phyloP scores from a whole-genome alignment of 2,329 filamentous ascomycete genomes.

The Scolecobasidium constrictum region DNA sequence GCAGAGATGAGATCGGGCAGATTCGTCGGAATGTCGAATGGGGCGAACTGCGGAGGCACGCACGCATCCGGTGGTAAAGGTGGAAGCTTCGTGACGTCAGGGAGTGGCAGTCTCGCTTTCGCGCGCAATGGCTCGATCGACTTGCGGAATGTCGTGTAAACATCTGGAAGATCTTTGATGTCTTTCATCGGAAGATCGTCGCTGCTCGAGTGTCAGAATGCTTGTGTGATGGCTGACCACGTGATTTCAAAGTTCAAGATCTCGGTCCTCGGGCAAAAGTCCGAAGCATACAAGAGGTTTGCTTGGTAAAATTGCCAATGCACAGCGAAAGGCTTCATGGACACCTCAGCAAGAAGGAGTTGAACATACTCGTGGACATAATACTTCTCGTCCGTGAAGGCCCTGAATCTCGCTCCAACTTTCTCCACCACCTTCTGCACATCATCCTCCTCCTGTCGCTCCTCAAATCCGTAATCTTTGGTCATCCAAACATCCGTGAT shows the following conservation, averaged over 20 bases:
- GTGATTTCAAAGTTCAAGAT: too few species aligned
- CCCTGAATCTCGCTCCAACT: conserved; percentile 46
- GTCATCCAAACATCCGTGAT: conserved; percentile 66
- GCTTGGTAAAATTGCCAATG: conserved; percentile 1
- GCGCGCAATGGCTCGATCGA: conserved; percentile 58
- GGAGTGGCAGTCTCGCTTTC: conserved; percentile 47
- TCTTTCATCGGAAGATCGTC: conserved; percentile 52
- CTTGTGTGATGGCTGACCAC: not conserved
- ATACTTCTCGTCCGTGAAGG: conserved; percentile 69
- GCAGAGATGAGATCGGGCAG: conserved; percentile 42
- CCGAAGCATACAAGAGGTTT: too few species aligned
- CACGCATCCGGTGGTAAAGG: conserved; percentile 38
- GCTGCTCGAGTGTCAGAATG: conserved; percentile 40
- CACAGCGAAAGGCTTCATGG: not conserved
- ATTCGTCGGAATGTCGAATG: conserved; percentile 52
- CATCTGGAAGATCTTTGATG: conserved; percentile 53
- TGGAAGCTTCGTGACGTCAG: conserved; percentile 47
- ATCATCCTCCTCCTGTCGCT: conserved; percentile 51
- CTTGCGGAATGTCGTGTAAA: conserved; percentile 68
- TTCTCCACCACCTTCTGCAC: conserved; percentile 43
- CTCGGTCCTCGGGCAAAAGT: too few species aligned
- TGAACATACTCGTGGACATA: conserved; percentile 61
- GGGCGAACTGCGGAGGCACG: conserved; percentile 47
- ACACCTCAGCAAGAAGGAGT: not conserved
- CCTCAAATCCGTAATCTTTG: conserved; percentile 57